Evolutionary conservation across 768 basidiomycete genomes (phyloP).

Genomic region (Psilocybe cubensis): DNA sequence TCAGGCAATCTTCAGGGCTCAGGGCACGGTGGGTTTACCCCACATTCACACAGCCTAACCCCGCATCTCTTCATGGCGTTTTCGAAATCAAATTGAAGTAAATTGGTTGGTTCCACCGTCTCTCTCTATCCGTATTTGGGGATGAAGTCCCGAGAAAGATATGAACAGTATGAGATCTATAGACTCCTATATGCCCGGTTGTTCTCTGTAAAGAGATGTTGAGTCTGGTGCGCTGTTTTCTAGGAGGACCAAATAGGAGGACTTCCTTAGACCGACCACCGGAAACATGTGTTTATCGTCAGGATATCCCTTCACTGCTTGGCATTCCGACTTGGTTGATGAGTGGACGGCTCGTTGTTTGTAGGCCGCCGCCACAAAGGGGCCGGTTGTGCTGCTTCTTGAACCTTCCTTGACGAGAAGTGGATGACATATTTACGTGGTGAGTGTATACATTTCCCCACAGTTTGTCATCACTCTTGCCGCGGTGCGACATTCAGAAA

Average conservation of each 20-base stretch:
- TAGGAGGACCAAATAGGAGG: background rate
- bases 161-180: too few relatives aligned
- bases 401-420: slow-evolving; percentile 5
- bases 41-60: slow-evolving; percentile 10
- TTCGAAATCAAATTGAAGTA: background rate
- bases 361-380: slow-evolving; percentile 1
- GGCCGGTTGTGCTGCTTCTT: background rate
- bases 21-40: slow-evolving; percentile 11
- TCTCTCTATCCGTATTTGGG: too few relatives aligned
- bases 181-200: too few relatives aligned
- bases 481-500: background rate
- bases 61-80: background rate
- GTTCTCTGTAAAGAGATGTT: too few relatives aligned
- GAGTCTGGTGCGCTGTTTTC: too few relatives aligned
- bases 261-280: background rate
- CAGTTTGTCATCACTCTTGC: slow-evolving; percentile 8
- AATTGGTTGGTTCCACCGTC: background rate
- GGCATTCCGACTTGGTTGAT: background rate
- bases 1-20: slow-evolving; percentile 1
- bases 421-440: slow-evolving; percentile 5
- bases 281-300: background rate
- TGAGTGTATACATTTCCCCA: slow-evolving; percentile 10
- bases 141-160: background rate
- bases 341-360: background rate
- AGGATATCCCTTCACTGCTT: slow-evolving; percentile 1